Percentiles rank a stretch among this genome's conserved stretches.
phyloP scores from a whole-genome alignment of 2,329 filamentous ascomycete genomes.

The Pseudogymnoascus sp. region DNA sequence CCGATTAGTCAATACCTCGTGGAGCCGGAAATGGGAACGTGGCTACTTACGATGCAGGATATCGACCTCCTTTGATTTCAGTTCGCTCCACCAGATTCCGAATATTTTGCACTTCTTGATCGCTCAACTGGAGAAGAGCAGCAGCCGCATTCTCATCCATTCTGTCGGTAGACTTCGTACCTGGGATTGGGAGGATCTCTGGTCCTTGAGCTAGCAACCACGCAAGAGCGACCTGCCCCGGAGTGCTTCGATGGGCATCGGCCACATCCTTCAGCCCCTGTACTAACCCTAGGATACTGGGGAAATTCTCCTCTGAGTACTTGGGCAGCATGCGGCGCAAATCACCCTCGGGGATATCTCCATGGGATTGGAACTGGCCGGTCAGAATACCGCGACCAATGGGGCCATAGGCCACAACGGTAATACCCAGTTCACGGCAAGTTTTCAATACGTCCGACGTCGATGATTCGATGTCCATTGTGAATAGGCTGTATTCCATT shows the following conservation, averaged over 20 bases:
- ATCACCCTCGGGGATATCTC: conserved; percentile 38
- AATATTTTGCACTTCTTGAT: conserved; percentile 21
- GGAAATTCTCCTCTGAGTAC: conserved; percentile 34
- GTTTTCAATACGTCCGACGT: conserved; percentile 29
- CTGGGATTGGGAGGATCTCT: conserved; percentile 11
- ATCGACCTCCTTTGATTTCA: conserved; percentile 19
- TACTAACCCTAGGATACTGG: conserved; percentile 41
- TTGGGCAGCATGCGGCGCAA: conserved; percentile 20
- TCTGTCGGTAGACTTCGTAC: conserved; percentile 3
- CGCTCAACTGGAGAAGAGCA: conserved; percentile 17
- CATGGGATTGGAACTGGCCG: conserved; percentile 36
- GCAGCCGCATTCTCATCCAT: conserved; percentile 12
- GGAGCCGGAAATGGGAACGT: background rate
- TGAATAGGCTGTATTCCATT: conserved; percentile 45
- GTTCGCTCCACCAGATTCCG: conserved; percentile 17
- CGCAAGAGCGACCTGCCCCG: conserved; percentile 41
- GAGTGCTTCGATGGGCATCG: conserved; percentile 35
- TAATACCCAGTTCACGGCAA: conserved; percentile 38
- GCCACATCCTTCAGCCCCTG: conserved; percentile 37
- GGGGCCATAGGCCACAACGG: conserved; percentile 34
- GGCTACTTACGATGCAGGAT: conserved; percentile 18
- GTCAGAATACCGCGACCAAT: conserved; percentile 44
- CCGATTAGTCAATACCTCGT: background rate
- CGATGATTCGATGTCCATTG: conserved; percentile 38
- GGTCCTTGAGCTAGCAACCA: conserved; percentile 34